Base-by-base conservation (phyloP, 129 eudicot genomes). In the Smallanthus sonchifolius region DNA sequence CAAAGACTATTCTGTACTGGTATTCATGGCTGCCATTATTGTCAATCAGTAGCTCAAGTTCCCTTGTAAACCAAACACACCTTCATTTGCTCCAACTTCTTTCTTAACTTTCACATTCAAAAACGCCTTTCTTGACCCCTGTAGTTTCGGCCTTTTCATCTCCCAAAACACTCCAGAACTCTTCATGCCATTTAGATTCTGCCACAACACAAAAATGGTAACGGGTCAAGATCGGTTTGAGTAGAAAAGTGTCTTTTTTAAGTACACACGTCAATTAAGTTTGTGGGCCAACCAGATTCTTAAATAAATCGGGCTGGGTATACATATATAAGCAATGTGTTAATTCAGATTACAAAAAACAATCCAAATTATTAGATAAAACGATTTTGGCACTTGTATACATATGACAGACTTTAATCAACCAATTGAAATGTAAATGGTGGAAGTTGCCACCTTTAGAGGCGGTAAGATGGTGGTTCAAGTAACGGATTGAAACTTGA, bases 41-140 rank as follows among this genome's bases (percentile, higher is more conserved):
- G 42, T 34, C 69, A 73, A 24, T 73, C 17, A 74, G 78, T 17
- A 74, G 44, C 61, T 48, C n/a, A n/a, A n/a, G n/a, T n/a, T n/a
- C n/a, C n/a, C n/a, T n/a, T n/a, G n/a, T n/a, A 62, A 48, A 51
- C 73, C 72, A 63, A 34, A 24, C 72, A 57, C 72, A 32, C 51
- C 66, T 55, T 56, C 76, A 54, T 55, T 55, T 55, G 51, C 76
- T 55, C 19, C 68, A 40, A 28, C 32, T 40, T 42, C 57, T 15
- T 57, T 59, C 68, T 65, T 75, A 64, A 75, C 73, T 49, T 75
- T 59, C 70, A 60, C 32, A 40, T 60, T 38, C 48, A 36, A 17
- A 32, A 47, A 63, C 42, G 28, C 65, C 66, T 75, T 75, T 40
- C 79, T 37, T 4, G 73, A 39, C n/a, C 42, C 44, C 56, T 65